Evolutionary conservation across 139 green algal genomes (phyloP).

Genomic region (Diplosphaera chodatii): DNA sequence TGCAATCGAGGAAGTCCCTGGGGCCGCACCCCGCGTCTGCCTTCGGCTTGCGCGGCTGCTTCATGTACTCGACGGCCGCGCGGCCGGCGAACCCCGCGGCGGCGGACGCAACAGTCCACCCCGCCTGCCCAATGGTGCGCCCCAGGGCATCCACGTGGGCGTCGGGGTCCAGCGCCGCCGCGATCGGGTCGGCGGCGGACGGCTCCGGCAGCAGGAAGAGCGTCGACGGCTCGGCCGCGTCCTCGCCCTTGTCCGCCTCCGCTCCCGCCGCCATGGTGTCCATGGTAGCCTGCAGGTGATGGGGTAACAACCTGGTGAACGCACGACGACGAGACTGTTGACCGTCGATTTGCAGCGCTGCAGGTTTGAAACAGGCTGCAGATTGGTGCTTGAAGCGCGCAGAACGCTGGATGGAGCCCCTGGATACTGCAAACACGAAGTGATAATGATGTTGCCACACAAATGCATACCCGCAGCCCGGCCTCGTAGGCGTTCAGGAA

Average conservation of each 20-base stretch:
- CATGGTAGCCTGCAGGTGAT: background rate
- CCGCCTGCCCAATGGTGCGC: background rate
- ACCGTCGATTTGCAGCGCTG: too few relatives aligned
- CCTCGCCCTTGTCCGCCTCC: background rate
- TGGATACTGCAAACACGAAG: too few relatives aligned
- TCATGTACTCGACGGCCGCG: background rate
- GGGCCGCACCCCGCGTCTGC: too few relatives aligned
- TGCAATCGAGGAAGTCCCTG: too few relatives aligned
- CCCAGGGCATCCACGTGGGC: background rate
- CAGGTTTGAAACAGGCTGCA: too few relatives aligned
- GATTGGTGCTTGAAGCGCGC: too few relatives aligned
- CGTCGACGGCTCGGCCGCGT: background rate
- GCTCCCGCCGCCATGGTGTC: background rate
- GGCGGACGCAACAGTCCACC: background rate
- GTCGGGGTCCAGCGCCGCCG: background rate
- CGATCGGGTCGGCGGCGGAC: background rate
- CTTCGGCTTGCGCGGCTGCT: background rate
- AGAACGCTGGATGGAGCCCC: too few relatives aligned
- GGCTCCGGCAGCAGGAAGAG: background rate
- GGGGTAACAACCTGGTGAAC: too few relatives aligned
- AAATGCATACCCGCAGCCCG: background rate
- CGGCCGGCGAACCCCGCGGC: background rate
- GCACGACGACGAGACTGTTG: too few relatives aligned
- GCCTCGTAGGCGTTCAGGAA: background rate
- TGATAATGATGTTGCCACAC: background rate